A percentile compares a stretch with the other conserved stretches of the same genome.
phyloP scores from a whole-genome alignment of 495 filamentous ascomycete genomes.

The Daldinia loculata region DNA sequence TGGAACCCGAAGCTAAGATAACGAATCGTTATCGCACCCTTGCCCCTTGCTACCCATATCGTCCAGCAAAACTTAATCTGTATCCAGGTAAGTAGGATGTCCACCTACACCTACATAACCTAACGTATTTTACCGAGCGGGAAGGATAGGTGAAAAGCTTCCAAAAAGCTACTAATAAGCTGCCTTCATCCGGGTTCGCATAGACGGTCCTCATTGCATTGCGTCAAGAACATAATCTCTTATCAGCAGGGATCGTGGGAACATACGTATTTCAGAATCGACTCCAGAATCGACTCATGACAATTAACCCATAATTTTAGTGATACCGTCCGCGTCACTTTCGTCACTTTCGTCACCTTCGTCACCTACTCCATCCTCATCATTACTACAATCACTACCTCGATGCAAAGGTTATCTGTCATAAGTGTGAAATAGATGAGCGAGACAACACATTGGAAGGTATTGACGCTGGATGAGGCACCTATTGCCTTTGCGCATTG shows the following conservation, averaged over 20 bases:
- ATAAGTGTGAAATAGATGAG: constrained; percentile 17
- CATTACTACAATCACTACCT: neutral
- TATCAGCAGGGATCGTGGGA: neutral
- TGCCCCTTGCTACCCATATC: neutral
- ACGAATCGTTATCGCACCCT: constrained; percentile 25
- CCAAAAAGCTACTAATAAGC: neutral
- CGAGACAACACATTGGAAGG: constrained; percentile 3
- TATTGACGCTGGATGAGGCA: constrained; percentile 35
- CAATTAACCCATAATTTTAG: neutral
- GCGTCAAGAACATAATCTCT: neutral
- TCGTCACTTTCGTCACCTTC: neutral
- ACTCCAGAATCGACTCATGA: neutral
- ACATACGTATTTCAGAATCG: neutral
- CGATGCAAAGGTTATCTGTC: neutral
- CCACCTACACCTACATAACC: neutral
- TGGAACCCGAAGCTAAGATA: constrained; percentile 31
- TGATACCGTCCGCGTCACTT: constrained; percentile 19
- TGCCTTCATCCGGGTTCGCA: neutral
- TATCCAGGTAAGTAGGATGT: neutral
- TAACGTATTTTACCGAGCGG: neutral
- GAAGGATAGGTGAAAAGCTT: neutral
- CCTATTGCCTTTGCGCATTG: constrained; percentile 35
- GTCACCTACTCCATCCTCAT: neutral
- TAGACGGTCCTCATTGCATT: neutral
- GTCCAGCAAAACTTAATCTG: constrained; percentile 36